A percentile compares a stretch with the other conserved stretches of the same genome.
phyloP scores from a whole-genome alignment of 495 filamentous ascomycete genomes.

The Cryomyces antarcticus region DNA sequence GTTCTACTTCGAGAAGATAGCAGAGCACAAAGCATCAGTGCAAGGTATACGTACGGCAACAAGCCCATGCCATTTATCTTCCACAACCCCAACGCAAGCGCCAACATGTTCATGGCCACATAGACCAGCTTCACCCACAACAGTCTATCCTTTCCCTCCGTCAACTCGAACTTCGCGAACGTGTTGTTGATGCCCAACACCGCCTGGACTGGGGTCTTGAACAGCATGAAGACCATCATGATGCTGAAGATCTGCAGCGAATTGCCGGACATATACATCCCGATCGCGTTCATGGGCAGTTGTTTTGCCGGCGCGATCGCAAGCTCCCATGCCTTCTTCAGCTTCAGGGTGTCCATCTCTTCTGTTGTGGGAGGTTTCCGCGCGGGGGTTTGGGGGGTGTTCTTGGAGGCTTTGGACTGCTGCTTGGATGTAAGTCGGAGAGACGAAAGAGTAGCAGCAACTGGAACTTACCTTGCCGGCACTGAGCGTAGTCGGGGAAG shows the following conservation, averaged over 20 bases:
- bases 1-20: background rate
- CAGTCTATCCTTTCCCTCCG: constrained; percentile 49
- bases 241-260: constrained; percentile 97
- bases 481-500: constrained; percentile 26
- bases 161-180: constrained; percentile 76
- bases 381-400: constrained; percentile 14
- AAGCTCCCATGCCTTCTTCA: constrained; percentile 98
- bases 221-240: constrained; percentile 99
- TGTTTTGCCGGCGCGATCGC: constrained; percentile 85
- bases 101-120: constrained; percentile 63
- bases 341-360: constrained; percentile 83
- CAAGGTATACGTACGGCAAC: constrained; percentile 46
- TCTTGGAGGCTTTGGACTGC: constrained; percentile 18
- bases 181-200: constrained; percentile 55
- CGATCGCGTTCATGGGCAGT: constrained; percentile 88
- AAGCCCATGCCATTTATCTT: constrained; percentile 95
- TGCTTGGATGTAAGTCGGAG: constrained; percentile 11
- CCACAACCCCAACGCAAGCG: constrained; percentile 76
- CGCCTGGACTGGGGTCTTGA: constrained; percentile 85
- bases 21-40: background rate
- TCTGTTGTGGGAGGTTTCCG: constrained; percentile 41
- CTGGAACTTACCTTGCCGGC: constrained; percentile 30
- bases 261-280: constrained; percentile 99
- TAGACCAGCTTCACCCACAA: constrained; percentile 69
- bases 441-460: background rate